A percentile compares a stretch with the other conserved stretches of the same genome.
Conservation (phyloP, 2,329 filamentous ascomycete genomes). For the Mariannaea elegans region DNA sequence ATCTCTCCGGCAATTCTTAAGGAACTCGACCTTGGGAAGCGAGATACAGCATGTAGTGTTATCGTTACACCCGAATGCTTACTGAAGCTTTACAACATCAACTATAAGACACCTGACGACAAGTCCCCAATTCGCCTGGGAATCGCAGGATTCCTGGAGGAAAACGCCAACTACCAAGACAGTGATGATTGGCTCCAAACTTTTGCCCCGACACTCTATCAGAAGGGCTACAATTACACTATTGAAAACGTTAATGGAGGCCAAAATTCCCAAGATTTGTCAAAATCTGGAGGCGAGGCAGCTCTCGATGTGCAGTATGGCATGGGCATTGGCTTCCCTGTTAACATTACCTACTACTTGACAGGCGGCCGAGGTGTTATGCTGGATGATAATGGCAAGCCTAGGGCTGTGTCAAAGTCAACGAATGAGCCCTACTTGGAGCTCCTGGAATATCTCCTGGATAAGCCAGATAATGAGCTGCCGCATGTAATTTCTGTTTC, state of each 20-base stretch:
- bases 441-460: conserved; percentile 60
- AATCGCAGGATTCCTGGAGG: conserved; percentile 59
- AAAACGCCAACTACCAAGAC: conserved; percentile 57
- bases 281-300: conserved; percentile 54
- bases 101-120: conserved; percentile 42
- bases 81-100: conserved; percentile 56
- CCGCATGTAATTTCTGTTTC: conserved; percentile 67
- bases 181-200: conserved; percentile 49
- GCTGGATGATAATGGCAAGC: conserved; percentile 49
- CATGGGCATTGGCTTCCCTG: conserved; percentile 55
- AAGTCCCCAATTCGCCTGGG: conserved; percentile 52
- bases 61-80: conserved; percentile 53
- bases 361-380: conserved; percentile 55
- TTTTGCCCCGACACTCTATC: conserved; percentile 48
- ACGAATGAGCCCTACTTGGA: conserved; percentile 67
- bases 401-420: conserved; percentile 40
- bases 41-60: conserved; percentile 42
- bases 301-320: conserved; percentile 60
- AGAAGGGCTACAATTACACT: conserved; percentile 50
- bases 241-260: conserved; percentile 54
- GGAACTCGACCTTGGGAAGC: conserved; percentile 26
- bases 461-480: conserved; percentile 52
- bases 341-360: conserved; percentile 55
- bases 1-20: conserved; percentile 17
- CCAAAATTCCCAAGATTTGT: conserved; percentile 51